Evolutionary conservation across 257 asterid genomes (phyloP), one percentile per base, ranked within the genome.

Genomic region (Nicotiana benthamiana): DNA sequence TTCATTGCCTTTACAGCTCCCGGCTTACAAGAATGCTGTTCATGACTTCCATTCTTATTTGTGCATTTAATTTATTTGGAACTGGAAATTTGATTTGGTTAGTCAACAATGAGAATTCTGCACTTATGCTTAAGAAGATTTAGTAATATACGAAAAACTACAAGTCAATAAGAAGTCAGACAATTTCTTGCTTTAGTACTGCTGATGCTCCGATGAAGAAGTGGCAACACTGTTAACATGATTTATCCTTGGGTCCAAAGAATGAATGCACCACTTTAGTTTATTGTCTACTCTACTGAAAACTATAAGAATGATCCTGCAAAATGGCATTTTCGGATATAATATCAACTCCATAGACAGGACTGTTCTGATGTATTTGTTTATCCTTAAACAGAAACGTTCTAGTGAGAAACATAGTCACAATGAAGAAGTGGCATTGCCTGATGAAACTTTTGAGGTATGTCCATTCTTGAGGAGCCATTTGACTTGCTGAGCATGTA

Each of bases 151-250:
- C 60, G 22, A 74, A 48, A 72, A 74, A 26, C 77, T 26, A 16
- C 79, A 48, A 43, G 61, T 26, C 15, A 18, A 72, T 72, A 48
- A 13, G 78, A 72, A 16, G 27, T 48, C 43, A 34, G 16, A 24
- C 57, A 48, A 26, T 22, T 80, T 84, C 72, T 28, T 28, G 83
- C 53, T 46, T 79, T 80, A 79, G 9, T 40, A 40, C 12, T 40
- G 12, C 43, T 48, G 13, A 57, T 74, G 43, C 46, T 48, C 43
- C 62, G 27, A 48, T 74, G 27, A 24, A 15, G 61, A 74, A 74
- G 43, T 74, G 79, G 79, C 24, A 15, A 74, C 17, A 17, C 79
- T 74, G 79, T 74, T 48, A 60, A 48, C 79, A 74, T 74, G 43
- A 48, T 74, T 74, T 16, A 26, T 26, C 24, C 79, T 48, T 48